Conservation (phyloP, 768 basidiomycete species). For the Kwoniella bestiolae region DNA sequence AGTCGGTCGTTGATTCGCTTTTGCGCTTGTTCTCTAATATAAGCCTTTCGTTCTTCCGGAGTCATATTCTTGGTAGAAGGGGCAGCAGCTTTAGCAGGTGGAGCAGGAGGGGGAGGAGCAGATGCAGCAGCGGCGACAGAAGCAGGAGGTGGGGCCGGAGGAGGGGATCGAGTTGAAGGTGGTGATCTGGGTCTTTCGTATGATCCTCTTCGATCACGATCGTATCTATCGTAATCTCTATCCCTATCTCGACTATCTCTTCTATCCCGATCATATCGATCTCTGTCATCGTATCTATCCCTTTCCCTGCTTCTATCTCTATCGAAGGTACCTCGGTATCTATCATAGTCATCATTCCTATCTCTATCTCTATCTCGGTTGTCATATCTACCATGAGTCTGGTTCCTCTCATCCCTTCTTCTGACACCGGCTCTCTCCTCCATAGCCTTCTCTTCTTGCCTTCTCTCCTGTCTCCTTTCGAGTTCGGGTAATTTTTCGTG, state of each 20-base stretch:
- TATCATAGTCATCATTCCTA: conserved; percentile 28
- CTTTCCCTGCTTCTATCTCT: conserved; percentile 36
- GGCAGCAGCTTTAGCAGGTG: conserved; percentile 57
- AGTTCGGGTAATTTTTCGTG: conserved; percentile 91
- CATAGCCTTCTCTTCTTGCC: conserved; percentile 74
- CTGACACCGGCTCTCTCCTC: conserved; percentile 78
- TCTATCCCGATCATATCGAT: conserved; percentile 59
- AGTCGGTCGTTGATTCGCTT: conserved; percentile 81
- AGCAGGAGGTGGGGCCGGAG: conserved; percentile 59
- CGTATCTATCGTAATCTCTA: conserved; percentile 58
- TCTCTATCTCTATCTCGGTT: conserved; percentile 59
- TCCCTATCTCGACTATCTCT: conserved; percentile 55
- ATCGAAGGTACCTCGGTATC: conserved; percentile 32
- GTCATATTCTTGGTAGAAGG: conserved; percentile 77
- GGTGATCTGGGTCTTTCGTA: conserved; percentile 59
- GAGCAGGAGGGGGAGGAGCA: conserved; percentile 63
- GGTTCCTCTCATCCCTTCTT: conserved; percentile 82
- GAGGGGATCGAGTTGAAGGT: conserved; percentile 58
- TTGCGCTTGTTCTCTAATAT: conserved; percentile 76
- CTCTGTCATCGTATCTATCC: conserved; percentile 57
- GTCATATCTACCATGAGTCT: conserved; percentile 62
- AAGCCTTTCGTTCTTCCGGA: conserved; percentile 77
- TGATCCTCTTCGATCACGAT: conserved; percentile 59
- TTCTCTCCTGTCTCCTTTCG: conserved; percentile 77
- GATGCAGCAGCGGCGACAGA: conserved; percentile 57